phyloP scores from a whole-genome alignment of 192 early-diverging fungal genomes.

The Haplosporangium gracile region DNA sequence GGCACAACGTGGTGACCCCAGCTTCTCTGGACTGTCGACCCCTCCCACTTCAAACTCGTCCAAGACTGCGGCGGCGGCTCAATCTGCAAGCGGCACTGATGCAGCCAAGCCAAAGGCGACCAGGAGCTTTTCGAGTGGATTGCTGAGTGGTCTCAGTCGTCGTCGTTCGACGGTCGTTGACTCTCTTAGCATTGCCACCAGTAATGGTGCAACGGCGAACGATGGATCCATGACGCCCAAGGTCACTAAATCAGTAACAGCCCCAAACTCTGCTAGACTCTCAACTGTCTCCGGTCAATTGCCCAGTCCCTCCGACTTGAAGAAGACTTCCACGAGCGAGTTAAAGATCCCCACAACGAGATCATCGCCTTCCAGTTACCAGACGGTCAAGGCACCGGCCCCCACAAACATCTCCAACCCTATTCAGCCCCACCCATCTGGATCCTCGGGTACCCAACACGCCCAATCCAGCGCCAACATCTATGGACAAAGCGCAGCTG shows the following conservation, averaged over 20 bases:
- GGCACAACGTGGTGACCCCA: conserved; percentile 21
- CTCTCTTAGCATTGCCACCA: conserved; percentile 34
- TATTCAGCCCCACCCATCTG: conserved; percentile 15
- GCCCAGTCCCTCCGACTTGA: conserved; percentile 31
- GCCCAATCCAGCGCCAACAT: not conserved
- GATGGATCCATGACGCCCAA: conserved; percentile 22
- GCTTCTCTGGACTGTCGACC: conserved; percentile 6
- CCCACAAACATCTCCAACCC: conserved; percentile 16
- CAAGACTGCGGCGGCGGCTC: conserved; percentile 13
- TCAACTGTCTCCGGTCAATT: conserved; percentile 26
- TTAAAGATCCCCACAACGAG: conserved; percentile 29
- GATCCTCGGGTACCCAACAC: not conserved
- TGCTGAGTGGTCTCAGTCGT: conserved; percentile 41
- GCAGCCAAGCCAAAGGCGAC: conserved; percentile 33
- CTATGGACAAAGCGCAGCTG: conserved; percentile 18
- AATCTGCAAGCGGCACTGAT: not conserved
- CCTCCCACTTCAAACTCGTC: conserved; percentile 10
- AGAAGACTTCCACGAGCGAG: conserved; percentile 29
- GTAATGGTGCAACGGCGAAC: not conserved
- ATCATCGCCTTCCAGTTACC: conserved; percentile 27
- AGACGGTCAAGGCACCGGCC: not conserved
- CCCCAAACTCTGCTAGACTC: conserved; percentile 19
- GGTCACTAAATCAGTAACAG: conserved; percentile 20
- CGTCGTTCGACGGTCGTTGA: conserved; percentile 43
- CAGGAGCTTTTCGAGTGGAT: conserved; percentile 46